Percentiles rank a stretch among this genome's conserved stretches.
phyloP scores from a whole-genome alignment of 164 flowering plant species.

The Stephania cephalantha region DNA sequence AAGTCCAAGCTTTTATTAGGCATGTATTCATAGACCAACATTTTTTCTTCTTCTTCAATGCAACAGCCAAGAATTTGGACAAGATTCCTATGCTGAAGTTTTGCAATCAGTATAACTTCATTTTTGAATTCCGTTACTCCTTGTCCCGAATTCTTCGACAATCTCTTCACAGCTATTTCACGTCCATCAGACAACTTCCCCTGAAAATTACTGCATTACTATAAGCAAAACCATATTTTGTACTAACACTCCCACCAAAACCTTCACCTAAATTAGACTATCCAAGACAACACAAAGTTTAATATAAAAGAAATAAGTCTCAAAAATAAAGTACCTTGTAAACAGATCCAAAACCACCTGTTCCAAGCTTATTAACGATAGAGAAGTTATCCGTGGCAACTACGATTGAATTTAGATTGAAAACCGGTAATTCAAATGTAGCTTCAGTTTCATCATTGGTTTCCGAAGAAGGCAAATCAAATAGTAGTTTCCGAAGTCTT shows the following conservation, averaged over 20 bases:
- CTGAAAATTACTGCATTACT: slow-evolving; percentile 12
- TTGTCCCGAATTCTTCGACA: slow-evolving; percentile 27
- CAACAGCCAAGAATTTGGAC: slow-evolving; percentile 20
- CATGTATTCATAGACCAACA: slow-evolving; percentile 22
- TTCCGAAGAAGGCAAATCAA: not conserved
- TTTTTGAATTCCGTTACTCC: slow-evolving; percentile 28
- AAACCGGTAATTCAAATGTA: not conserved
- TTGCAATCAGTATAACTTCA: slow-evolving; percentile 19
- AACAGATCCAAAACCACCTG: slow-evolving; percentile 34
- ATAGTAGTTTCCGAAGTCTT: not conserved
- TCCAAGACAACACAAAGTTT: not conserved
- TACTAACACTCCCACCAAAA: not conserved
- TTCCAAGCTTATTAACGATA: slow-evolving; percentile 18
- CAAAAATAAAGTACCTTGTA: slow-evolving; percentile 14
- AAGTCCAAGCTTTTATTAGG: slow-evolving; percentile 23
- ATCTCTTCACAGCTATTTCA: slow-evolving; percentile 39
- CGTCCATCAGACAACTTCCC: slow-evolving; percentile 24
- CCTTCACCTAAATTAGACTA: not conserved
- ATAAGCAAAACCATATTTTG: not conserved
- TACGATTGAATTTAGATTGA: not conserved
- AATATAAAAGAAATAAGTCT: no score
- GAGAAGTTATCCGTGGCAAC: slow-evolving; percentile 22
- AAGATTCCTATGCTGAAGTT: slow-evolving; percentile 23
- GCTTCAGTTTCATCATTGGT: not conserved
- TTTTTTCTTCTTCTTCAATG: slow-evolving; percentile 17